phyloP scores from a whole-genome alignment of 2,329 filamentous ascomycete species.

The Juglanconis juglandina region DNA sequence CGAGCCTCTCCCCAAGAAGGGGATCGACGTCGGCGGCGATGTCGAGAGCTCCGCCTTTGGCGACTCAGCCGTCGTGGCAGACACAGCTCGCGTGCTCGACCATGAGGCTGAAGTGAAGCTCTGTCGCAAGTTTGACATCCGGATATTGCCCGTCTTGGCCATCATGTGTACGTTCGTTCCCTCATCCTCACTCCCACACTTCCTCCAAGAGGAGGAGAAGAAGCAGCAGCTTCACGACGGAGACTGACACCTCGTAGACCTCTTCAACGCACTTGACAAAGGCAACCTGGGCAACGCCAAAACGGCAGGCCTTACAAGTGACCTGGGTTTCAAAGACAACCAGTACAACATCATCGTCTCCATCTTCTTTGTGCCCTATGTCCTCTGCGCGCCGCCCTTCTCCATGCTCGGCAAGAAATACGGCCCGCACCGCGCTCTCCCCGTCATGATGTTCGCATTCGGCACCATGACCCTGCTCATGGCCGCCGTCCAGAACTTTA shows the following conservation, averaged over 20 bases:
- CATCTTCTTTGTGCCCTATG: conserved; percentile 72
- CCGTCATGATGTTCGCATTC: conserved; percentile 63
- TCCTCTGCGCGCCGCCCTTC: conserved; percentile 64
- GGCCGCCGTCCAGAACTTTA: conserved; percentile 55
- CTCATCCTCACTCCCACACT: too few relatives aligned
- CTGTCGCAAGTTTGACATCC: conserved; percentile 43
- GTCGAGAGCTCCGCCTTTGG: conserved; percentile 24
- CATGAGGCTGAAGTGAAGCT: conserved; percentile 38
- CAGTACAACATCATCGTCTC: conserved; percentile 68
- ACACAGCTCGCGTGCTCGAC: conserved; percentile 33
- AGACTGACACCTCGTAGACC: conserved; percentile 25
- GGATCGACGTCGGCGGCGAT: conserved; percentile 14
- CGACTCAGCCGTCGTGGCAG: conserved; percentile 21
- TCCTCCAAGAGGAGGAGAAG: background rate
- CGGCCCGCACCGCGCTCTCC: conserved; percentile 61
- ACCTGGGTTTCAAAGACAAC: conserved; percentile 56
- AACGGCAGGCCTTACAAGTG: conserved; percentile 48
- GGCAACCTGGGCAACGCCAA: conserved; percentile 55
- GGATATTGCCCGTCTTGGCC: conserved; percentile 40
- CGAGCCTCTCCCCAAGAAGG: conserved; percentile 3
- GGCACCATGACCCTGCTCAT: conserved; percentile 62
- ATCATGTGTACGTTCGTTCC: conserved; percentile 35
- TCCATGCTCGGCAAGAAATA: conserved; percentile 66
- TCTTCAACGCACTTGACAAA: conserved; percentile 48
- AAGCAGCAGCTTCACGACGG: background rate